Conservation (phyloP, 345 rosid genomes). For the Eucalyptus microcorys region DNA sequence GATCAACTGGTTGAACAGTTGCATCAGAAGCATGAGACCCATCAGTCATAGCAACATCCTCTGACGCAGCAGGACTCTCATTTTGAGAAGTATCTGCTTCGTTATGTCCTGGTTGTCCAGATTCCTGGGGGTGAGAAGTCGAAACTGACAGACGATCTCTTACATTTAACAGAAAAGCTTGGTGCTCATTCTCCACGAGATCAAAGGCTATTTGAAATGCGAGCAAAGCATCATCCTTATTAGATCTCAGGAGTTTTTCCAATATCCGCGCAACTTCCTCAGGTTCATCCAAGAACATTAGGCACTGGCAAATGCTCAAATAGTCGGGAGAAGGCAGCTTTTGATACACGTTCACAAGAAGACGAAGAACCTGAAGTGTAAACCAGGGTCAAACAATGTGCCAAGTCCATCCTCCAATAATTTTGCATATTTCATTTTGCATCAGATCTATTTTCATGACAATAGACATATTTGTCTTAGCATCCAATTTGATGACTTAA, state of each 20-base stretch:
- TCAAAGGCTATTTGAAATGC: constrained; percentile 95
- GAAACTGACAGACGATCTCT: constrained; percentile 72
- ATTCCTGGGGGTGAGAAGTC: constrained; percentile 40
- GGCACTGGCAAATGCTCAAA: constrained; percentile 93
- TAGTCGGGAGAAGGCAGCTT: constrained; percentile 90
- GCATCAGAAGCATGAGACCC: constrained; percentile 37
- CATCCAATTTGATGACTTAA: neutral
- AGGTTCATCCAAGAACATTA: constrained; percentile 95
- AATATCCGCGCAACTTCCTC: constrained; percentile 72
- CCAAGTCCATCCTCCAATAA: neutral
- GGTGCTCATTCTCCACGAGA: constrained; percentile 97
- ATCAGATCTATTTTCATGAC: neutral
- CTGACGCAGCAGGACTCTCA: constrained; percentile 39
- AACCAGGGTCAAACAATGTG: neutral
- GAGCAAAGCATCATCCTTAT: constrained; percentile 76
- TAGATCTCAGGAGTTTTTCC: constrained; percentile 90
- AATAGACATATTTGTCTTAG: neutral
- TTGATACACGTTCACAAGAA: constrained; percentile 85
- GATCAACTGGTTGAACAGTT: constrained; percentile 38
- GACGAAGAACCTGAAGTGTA: constrained; percentile 66
- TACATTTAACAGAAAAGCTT: constrained; percentile 92
- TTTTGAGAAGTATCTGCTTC: constrained; percentile 33
- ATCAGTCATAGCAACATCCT: constrained; percentile 81
- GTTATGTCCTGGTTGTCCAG: constrained; percentile 31
- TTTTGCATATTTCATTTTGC: neutral